Conservation (phyloP, 2,329 filamentous ascomycete species). For the Chaetomium strumarium region DNA sequence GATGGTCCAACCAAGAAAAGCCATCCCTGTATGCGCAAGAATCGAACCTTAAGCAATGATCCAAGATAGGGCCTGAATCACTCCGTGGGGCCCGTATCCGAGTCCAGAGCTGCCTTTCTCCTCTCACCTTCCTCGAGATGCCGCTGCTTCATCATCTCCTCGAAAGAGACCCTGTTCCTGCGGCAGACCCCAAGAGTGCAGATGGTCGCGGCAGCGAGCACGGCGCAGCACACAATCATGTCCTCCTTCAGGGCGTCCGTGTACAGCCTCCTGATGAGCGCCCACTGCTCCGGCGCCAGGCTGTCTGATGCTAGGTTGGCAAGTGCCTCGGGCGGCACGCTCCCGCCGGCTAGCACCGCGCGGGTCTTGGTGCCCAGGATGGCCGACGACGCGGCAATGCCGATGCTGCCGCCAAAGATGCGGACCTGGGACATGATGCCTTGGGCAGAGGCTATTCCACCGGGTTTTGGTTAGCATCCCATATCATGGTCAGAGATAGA, state of each 20-base stretch:
- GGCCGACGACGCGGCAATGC: constrained; percentile 47
- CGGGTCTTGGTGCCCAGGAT: constrained; percentile 35
- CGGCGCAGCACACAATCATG: constrained; percentile 41
- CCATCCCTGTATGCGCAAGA: neutral
- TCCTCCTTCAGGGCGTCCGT: constrained; percentile 40
- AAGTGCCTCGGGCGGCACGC: constrained; percentile 28
- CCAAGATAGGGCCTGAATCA: neutral
- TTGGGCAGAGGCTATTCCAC: constrained; percentile 43
- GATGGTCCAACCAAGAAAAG: neutral
- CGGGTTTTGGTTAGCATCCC: constrained; percentile 17
- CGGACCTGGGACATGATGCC: constrained; percentile 47
- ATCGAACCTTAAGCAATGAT: neutral
- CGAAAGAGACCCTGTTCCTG: constrained; percentile 27
- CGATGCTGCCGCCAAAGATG: constrained; percentile 49
- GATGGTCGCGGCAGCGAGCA: constrained; percentile 38
- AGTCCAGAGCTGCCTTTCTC: neutral
- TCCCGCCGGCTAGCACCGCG: constrained; percentile 25
- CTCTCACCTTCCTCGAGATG: constrained; percentile 26
- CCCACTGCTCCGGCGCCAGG: constrained; percentile 28
- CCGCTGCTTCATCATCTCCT: constrained; percentile 26
- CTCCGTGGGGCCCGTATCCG: neutral
- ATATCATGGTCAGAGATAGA: neutral
- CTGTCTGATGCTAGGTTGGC: constrained; percentile 17
- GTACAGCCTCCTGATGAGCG: constrained; percentile 35
- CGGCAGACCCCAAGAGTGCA: constrained; percentile 37